phyloP scores from a whole-genome alignment of 2,329 filamentous ascomycete genomes.

The Coleophoma crateriformis region DNA sequence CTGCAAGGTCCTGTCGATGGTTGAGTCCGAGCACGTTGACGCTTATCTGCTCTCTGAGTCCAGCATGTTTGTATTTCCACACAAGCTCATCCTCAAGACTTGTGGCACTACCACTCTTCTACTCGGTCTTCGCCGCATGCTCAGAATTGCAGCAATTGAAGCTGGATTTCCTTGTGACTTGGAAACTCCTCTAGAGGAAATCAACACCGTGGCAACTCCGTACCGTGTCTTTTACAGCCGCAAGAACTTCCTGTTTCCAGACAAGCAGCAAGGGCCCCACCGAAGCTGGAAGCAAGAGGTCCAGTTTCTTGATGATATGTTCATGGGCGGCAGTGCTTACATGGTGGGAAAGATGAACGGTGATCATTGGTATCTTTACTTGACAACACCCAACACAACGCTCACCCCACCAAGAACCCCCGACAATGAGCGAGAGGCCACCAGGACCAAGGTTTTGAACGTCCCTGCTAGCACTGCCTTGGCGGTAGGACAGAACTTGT shows the following conservation, averaged over 20 bases:
- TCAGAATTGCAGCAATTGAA: constrained; percentile 83
- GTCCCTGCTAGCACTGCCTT: constrained; percentile 28
- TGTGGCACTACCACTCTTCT: constrained; percentile 95
- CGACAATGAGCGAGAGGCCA: constrained; percentile 36
- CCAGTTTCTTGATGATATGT: constrained; percentile 84
- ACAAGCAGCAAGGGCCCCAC: constrained; percentile 90
- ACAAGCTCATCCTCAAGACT: constrained; percentile 98
- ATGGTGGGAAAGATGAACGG: constrained; percentile 99
- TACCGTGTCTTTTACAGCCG: constrained; percentile 98
- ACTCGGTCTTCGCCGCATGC: constrained; percentile 79
- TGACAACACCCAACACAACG: constrained; percentile 77
- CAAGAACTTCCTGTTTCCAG: constrained; percentile 96
- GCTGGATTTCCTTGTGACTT: constrained; percentile 86
- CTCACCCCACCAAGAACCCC: constrained; percentile 83
- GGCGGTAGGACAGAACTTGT: constrained; percentile 11
- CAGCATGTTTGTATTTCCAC: constrained; percentile 99
- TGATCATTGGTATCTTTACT: constrained; percentile 98
- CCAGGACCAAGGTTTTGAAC: constrained; percentile 25
- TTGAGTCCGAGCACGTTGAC: constrained; percentile 90
- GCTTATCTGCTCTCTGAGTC: constrained; percentile 97
- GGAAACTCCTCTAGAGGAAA: constrained; percentile 57
- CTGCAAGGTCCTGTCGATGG: constrained; percentile 93
- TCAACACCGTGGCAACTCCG: constrained; percentile 74
- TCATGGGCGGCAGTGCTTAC: constrained; percentile 89
- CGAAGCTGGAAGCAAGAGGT: constrained; percentile 98